phyloP scores from a whole-genome alignment of 2,329 filamentous ascomycete species.

The Magnaporthiopsis poae region DNA sequence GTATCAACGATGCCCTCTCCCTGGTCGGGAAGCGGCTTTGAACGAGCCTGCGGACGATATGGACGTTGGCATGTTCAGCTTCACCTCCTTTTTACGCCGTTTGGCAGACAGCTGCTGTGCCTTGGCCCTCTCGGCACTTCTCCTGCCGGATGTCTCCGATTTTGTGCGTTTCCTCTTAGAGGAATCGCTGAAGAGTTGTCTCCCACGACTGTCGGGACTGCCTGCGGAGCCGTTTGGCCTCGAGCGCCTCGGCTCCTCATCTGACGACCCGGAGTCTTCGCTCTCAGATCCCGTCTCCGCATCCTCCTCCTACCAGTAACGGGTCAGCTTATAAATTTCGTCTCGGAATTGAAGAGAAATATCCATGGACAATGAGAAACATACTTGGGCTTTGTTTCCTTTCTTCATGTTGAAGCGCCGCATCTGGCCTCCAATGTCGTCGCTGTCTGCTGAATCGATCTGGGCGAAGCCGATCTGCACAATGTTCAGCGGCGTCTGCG shows the following conservation, averaged over 20 bases:
- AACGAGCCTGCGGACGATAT: slow-evolving; percentile 36
- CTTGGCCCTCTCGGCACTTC: slow-evolving; percentile 37
- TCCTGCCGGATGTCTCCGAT: slow-evolving; percentile 25
- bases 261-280: slow-evolving; percentile 25
- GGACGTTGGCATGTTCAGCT: slow-evolving; percentile 51
- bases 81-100: slow-evolving; percentile 56
- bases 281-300: slow-evolving; percentile 26
- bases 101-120: slow-evolving; percentile 45
- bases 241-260: slow-evolving; percentile 19
- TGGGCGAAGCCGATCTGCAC: slow-evolving; percentile 49
- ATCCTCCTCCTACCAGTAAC: neutral
- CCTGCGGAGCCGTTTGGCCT: slow-evolving; percentile 6
- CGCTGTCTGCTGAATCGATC: slow-evolving; percentile 29
- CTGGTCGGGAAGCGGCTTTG: neutral
- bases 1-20: neutral
- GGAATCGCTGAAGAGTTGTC: neutral
- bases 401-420: slow-evolving; percentile 25
- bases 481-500: slow-evolving; percentile 40
- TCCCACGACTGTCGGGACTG: neutral
- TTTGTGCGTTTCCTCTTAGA: slow-evolving; percentile 12
- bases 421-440: slow-evolving; percentile 12
- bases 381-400: slow-evolving; percentile 19
- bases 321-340: neutral
- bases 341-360: neutral
- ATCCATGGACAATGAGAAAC: slow-evolving; percentile 4